A percentile compares a stretch with the other conserved stretches of the same genome.
These are phyloP conservation scores for Gonapodya sp. DNA, from an alignment of 192 early-diverging fungal species.

Conservation along the genomic window DNA sequence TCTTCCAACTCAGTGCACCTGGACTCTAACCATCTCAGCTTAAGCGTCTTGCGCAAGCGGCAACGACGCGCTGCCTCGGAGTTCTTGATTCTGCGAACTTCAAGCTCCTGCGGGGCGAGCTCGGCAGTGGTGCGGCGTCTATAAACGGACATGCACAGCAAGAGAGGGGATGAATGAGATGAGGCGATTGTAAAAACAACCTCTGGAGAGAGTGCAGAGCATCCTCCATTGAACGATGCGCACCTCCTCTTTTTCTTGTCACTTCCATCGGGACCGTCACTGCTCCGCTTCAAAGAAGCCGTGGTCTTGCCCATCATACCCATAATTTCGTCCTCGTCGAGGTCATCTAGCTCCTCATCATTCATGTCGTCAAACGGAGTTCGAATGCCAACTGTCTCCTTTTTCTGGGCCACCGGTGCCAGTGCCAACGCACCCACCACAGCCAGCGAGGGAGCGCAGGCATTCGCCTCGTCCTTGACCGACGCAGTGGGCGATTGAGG, in stretches of 20 bases:
- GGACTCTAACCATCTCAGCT: neutral
- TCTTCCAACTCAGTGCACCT: neutral
- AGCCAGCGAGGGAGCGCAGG: neutral
- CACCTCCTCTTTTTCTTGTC: neutral
- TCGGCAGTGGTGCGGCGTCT: slow-evolving; percentile 7
- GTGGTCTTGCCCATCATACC: neutral
- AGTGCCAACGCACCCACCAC: neutral
- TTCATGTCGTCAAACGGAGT: neutral
- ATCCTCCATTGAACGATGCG: neutral
- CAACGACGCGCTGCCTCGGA: slow-evolving; percentile 10
- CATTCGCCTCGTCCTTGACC: neutral
- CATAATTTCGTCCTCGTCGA: neutral
- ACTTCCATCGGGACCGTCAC: no score
- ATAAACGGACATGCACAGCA: no score
- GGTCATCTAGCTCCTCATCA: neutral
- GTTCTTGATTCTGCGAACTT: slow-evolving; percentile 4
- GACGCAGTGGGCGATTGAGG: neutral
- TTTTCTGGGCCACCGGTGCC: neutral
- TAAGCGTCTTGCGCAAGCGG: slow-evolving; percentile 5
- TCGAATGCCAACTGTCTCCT: neutral
- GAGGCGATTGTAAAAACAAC: neutral
- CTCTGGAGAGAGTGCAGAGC: neutral
- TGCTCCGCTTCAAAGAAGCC: neutral
- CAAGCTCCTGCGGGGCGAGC: neutral
- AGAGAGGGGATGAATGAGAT: no score